A percentile compares a stretch with the other conserved stretches of the same genome.
These are phyloP conservation scores for Ehretia macrophylla DNA, from an alignment of 257 asterid genomes.

Conservation along the genomic window DNA sequence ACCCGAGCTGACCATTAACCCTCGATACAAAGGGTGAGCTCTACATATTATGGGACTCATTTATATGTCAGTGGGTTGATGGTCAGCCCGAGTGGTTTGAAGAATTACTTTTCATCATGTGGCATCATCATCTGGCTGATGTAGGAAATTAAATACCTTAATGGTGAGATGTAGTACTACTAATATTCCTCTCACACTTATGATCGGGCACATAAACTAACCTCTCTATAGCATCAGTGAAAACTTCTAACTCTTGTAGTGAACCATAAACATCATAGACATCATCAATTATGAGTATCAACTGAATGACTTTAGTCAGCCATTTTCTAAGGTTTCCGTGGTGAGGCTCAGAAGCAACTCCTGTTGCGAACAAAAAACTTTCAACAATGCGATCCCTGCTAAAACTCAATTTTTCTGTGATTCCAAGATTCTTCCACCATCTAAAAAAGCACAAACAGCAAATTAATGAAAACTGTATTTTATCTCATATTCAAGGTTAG, in stretches of 20 bases:
- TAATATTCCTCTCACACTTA: too few relatives aligned
- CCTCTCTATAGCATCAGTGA: conserved; percentile 50
- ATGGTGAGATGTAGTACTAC: too few relatives aligned
- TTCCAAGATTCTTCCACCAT: conserved; percentile 53
- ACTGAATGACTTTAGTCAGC: conserved; percentile 40
- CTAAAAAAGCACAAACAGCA: conserved; percentile 15
- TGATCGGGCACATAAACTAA: background rate
- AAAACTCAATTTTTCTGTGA: conserved; percentile 35
- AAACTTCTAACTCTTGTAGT: conserved; percentile 27
- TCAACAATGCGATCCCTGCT: conserved; percentile 51
- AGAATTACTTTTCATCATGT: too few relatives aligned
- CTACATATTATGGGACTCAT: too few relatives aligned
- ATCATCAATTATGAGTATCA: conserved; percentile 51
- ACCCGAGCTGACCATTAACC: too few relatives aligned
- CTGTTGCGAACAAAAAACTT: conserved; percentile 51
- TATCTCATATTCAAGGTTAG: background rate
- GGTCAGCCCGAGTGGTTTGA: too few relatives aligned
- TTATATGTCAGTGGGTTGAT: too few relatives aligned
- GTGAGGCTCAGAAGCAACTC: conserved; percentile 51
- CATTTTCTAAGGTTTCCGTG: conserved; percentile 36
- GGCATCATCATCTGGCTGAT: too few relatives aligned
- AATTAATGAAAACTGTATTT: background rate
- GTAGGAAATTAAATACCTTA: too few relatives aligned
- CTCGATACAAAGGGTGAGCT: too few relatives aligned
- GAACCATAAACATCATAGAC: conserved; percentile 52